Evolutionary conservation across 177 flowering plant species (phyloP).

Genomic region (Tripterygium wilfordii): DNA sequence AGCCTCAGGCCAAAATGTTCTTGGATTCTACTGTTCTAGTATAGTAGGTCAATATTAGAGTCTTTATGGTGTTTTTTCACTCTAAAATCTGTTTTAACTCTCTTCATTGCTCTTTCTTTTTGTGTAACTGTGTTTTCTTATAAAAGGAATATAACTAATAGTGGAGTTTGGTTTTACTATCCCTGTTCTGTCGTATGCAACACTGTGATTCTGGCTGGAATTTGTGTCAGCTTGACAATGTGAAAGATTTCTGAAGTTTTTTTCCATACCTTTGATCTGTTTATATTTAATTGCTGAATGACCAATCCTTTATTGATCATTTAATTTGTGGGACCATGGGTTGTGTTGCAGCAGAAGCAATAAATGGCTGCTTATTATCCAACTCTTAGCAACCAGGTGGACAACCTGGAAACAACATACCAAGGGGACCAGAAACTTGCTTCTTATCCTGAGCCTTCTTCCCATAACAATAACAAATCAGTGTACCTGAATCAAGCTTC

Average conservation of each 20-base stretch:
- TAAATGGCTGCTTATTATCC: conserved; percentile 25
- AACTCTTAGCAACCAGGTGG: conserved; percentile 15
- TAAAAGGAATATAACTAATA: too few relatives aligned
- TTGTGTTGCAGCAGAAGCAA: not conserved
- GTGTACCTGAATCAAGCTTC: conserved; percentile 22
- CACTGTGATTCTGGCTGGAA: too few relatives aligned
- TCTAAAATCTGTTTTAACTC: too few relatives aligned
- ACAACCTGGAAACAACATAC: conserved; percentile 9
- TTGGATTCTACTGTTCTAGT: too few relatives aligned
- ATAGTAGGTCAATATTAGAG: too few relatives aligned
- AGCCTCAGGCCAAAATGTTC: too few relatives aligned
- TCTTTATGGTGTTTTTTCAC: too few relatives aligned
- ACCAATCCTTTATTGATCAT: conserved; percentile 3
- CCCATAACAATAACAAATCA: conserved; percentile 14
- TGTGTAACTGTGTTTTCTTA: too few relatives aligned
- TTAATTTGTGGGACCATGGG: conserved; percentile 4
- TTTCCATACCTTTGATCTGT: not conserved
- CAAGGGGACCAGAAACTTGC: conserved; percentile 10
- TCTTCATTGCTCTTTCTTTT: too few relatives aligned
- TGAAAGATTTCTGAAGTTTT: not conserved
- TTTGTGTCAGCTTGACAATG: not conserved
- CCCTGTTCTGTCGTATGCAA: too few relatives aligned
- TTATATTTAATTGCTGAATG: not conserved
- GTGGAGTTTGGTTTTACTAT: too few relatives aligned
- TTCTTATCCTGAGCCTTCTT: conserved; percentile 13